phyloP scores from a whole-genome alignment of 2,329 filamentous ascomycete genomes.

The Pestalotiopsis sp. region DNA sequence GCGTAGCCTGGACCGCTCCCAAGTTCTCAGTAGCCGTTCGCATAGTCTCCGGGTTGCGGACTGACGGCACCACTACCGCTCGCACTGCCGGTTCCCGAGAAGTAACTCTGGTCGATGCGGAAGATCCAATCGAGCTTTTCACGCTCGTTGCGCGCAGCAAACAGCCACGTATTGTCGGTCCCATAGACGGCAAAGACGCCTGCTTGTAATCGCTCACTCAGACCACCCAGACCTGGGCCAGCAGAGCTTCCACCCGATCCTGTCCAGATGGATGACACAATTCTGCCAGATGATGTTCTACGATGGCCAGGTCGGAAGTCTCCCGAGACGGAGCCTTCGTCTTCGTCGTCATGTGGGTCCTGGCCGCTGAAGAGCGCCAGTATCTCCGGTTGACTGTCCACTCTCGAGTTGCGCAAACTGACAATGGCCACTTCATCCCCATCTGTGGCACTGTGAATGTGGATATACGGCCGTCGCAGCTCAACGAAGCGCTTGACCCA shows the following conservation, averaged over 20 bases:
- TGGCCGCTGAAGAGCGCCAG: conserved; percentile 64
- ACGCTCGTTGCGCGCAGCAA: conserved; percentile 83
- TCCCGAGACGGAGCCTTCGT: conserved; percentile 21
- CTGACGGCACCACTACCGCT: conserved; percentile 41
- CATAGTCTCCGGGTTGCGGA: conserved; percentile 31
- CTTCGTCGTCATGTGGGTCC: conserved; percentile 16
- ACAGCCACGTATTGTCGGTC: conserved; percentile 92
- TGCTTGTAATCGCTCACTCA: conserved; percentile 62
- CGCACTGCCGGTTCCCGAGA: conserved; percentile 48
- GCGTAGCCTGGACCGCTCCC: neutral
- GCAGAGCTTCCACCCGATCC: conserved; percentile 41
- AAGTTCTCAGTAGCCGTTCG: conserved; percentile 19
- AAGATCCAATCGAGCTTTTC: conserved; percentile 98
- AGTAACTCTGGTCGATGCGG: conserved; percentile 82
- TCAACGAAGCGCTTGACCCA: conserved; percentile 96
- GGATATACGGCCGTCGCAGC: conserved; percentile 85
- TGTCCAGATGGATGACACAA: conserved; percentile 60
- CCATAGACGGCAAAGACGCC: conserved; percentile 95
- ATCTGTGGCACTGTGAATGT: conserved; percentile 82
- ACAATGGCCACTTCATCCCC: conserved; percentile 91
- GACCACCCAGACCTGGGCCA: conserved; percentile 50
- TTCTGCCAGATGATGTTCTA: conserved; percentile 51
- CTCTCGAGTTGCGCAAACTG: conserved; percentile 84
- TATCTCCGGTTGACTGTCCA: conserved; percentile 90
- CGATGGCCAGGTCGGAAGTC: conserved; percentile 50